A percentile compares a stretch with the other conserved stretches of the same genome.
These are phyloP conservation scores for Myxozyma neotropica DNA, from an alignment of 805 yeast species.

Conservation along the genomic window DNA sequence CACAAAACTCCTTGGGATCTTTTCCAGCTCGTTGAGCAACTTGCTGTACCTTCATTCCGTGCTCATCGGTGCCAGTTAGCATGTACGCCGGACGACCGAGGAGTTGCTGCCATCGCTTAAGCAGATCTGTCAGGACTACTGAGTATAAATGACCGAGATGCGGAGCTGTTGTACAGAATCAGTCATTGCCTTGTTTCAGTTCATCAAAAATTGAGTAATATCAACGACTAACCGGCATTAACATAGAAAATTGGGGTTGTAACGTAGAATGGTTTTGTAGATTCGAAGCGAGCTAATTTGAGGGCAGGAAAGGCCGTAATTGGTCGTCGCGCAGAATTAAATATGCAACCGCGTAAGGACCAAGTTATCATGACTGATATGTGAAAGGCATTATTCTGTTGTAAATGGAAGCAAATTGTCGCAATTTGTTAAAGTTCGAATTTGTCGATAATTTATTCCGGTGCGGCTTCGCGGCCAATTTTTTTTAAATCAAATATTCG, in stretches of 20 bases:
- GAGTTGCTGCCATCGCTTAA: slow-evolving; percentile 69
- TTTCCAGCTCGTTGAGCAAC: slow-evolving; percentile 64
- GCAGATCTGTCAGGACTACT: slow-evolving; percentile 79
- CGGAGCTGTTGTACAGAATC: slow-evolving; percentile 51
- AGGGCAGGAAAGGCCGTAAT: too few relatives aligned
- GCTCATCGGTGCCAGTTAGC: slow-evolving; percentile 96
- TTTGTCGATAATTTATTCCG: too few relatives aligned
- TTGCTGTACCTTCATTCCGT: slow-evolving; percentile 88
- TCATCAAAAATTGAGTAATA: neutral
- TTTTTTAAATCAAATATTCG: too few relatives aligned
- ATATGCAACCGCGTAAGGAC: too few relatives aligned
- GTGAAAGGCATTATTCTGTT: too few relatives aligned
- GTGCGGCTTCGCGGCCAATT: too few relatives aligned
- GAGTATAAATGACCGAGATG: slow-evolving; percentile 93
- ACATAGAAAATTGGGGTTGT: slow-evolving; percentile 97
- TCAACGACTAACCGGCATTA: slow-evolving; percentile 75
- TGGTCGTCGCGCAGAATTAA: too few relatives aligned
- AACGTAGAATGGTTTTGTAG: slow-evolving; percentile 49
- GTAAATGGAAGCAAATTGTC: too few relatives aligned
- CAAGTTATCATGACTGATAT: too few relatives aligned
- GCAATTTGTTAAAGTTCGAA: too few relatives aligned
- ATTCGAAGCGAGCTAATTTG: neutral
- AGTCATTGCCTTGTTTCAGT: neutral
- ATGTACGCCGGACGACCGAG: slow-evolving; percentile 53
- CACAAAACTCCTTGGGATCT: slow-evolving; percentile 73